phyloP scores from a whole-genome alignment of 176 grass and related monocot genomes.

The Aegilops tauschii region DNA sequence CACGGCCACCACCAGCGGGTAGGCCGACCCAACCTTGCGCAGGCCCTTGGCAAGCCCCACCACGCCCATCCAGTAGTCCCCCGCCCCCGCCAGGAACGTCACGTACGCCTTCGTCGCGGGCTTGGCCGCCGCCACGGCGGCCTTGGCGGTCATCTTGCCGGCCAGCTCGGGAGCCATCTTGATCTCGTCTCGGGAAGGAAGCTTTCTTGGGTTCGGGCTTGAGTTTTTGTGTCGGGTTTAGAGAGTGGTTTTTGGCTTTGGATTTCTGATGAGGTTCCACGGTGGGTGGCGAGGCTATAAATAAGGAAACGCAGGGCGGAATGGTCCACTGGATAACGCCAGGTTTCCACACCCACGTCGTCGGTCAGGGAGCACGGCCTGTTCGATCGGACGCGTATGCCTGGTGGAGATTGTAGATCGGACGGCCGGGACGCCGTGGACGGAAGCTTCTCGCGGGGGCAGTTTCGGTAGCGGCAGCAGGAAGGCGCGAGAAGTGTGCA shows the following conservation, averaged over 20 bases:
- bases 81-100: slow-evolving; percentile 77
- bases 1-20: slow-evolving; percentile 76
- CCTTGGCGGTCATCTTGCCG: slow-evolving; percentile 36
- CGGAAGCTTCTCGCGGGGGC: slow-evolving; percentile 32
- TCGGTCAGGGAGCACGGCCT: neutral
- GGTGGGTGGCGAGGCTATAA: slow-evolving; percentile 28
- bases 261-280: neutral
- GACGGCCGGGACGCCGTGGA: neutral
- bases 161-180: slow-evolving; percentile 54
- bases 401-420: neutral
- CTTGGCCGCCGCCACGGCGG: neutral
- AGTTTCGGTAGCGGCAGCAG: neutral
- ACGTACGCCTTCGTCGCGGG: slow-evolving; percentile 59
- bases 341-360: neutral
- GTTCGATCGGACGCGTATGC: slow-evolving; percentile 12
- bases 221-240: neutral
- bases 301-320: slow-evolving; percentile 20
- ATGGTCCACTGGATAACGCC: neutral
- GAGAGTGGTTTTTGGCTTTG: slow-evolving; percentile 2
- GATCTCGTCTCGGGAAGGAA: slow-evolving; percentile 24
- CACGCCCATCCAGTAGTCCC: slow-evolving; percentile 84
- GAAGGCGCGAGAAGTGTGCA: slow-evolving; percentile 27
- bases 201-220: neutral
- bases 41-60: slow-evolving; percentile 80
- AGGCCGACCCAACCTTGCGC: slow-evolving; percentile 51